Base-by-base conservation (phyloP, 441 rosid genomes). In the Bocquillonia castaneifolia region DNA sequence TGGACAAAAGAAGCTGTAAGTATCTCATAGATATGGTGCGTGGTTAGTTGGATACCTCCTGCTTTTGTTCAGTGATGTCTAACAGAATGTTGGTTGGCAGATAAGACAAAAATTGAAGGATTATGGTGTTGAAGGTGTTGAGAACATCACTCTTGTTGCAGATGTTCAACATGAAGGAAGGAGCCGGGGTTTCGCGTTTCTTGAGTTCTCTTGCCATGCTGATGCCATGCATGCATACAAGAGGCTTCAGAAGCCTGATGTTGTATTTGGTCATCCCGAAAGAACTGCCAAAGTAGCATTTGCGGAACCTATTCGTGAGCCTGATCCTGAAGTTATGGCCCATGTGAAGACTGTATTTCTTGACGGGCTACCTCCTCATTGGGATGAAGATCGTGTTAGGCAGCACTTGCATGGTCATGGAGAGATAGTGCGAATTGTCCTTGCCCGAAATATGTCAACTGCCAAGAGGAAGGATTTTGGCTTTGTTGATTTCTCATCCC, bases 1-100 rank as follows among this genome's bases (percentile, higher is more conserved):
- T 86, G 91, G 89, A 84, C 91, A 23, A 86, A 80, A 68, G 89
- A 84, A 78, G 89, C 89, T 59, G 89, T 83, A 73, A 86, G 91
- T 80, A 61, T 74, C 62, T 71, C 51, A 54, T 31, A 62, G 36
- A 52, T 70, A n/a, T 28, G 54, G 40, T 56, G 52, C 60, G 22
- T 63, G 34, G 59, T 59, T 61, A 25, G 22, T 31, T 63, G 39
- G 56, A 44, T 61, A 20, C 22, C 32, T 63, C 29, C 54, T 51
- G 54, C 22, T 59, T 59, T 54, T 52, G 59, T 72, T 69, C 36
- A 68, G 67, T 79, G 66, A 55, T 66, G 72, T 55, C 63, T 58
- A 39, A 77, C 67, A 18, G 44, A 36, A 52, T 64, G 22, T 71
- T 63, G 70, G 36, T 70, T 76, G 64, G 63, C 85, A 87, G 92